Percentiles rank a stretch among this genome's conserved stretches.
These are phyloP conservation scores for Pseudevernia furfuracea DNA, from an alignment of 495 filamentous ascomycete species.

Conservation along the genomic window DNA sequence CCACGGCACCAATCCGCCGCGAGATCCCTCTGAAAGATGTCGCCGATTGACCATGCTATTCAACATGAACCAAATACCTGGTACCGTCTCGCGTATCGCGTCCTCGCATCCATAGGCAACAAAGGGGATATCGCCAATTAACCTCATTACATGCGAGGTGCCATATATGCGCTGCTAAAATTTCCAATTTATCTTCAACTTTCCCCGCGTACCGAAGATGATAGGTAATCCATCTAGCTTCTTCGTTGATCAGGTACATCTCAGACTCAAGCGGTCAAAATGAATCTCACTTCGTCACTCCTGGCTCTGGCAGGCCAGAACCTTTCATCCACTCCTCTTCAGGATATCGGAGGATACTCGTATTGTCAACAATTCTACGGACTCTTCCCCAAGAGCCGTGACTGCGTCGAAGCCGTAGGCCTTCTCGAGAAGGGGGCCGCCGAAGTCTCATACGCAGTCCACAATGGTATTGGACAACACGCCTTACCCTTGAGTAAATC, in stretches of 20 bases:
- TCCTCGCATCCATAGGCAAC: neutral
- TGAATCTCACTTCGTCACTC: neutral
- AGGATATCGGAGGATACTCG: neutral
- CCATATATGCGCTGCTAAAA: neutral
- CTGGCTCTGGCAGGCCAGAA: neutral
- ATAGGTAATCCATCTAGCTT: neutral
- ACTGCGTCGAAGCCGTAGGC: neutral
- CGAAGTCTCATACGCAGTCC: neutral
- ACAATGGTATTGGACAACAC: neutral
- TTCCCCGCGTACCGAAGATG: conserved; percentile 1
- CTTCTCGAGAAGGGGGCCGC: neutral
- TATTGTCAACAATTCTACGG: conserved; percentile 1
- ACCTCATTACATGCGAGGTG: neutral
- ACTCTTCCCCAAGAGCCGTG: neutral
- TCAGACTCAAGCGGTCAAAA: neutral
- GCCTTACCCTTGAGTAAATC: neutral
- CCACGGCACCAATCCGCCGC: neutral
- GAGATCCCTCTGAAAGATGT: neutral
- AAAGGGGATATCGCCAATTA: neutral
- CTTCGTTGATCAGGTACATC: neutral
- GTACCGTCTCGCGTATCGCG: neutral
- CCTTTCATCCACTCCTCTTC: neutral
- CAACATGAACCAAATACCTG: neutral
- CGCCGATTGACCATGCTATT: conserved; percentile 2
- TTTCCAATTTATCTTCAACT: neutral